Base-by-base conservation (phyloP, 345 rosid genomes). In the Euphorbia lathyris region DNA sequence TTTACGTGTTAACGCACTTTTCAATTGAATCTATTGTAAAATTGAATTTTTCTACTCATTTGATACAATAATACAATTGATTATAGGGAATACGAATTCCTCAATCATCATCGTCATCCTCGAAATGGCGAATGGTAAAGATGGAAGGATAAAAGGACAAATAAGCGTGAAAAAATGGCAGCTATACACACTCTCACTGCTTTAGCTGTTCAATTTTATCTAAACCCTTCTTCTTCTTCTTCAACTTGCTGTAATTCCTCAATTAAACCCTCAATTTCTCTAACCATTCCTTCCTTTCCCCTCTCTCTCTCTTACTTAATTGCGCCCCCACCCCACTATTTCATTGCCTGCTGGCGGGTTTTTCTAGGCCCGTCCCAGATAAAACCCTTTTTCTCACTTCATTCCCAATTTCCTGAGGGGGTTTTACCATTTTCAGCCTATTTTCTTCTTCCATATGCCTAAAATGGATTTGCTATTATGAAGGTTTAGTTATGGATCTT, bases 141-240 rank as follows among this genome's bases (percentile, higher is more conserved):
- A 16, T 19, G 25, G 0, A 29, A 26, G 30, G 9, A 17, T 61
- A n/a, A 34, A 38, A 3, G 0, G 25, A 36, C 58, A 53, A 53
- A 7, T 9, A n/a, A 40, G 14, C 47, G 26, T 61, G 25, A 7
- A 20, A 61, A 61, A 20, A 55, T 53, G 26, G 62, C 62, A 27
- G 36, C 14, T 25, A 0, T 27, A n/a, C 26, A 9, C 36, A 9
- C 19, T 13, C 10, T 12, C 62, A 58, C 36, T 56, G 32, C 17
- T 56, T 56, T 23, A 1, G 3, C 63, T 32, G 34, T 29, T 63
- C 32, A 38, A 34, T 36, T 63, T 63, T 63, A 61, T 61, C 65
- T 61, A 61, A 36, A 61, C 48, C 65, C n/a, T n/a, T n/a, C 65
- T 61, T 40, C n/a, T n/a, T n/a, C 27, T 55, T 23, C 27, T 55